Base-by-base conservation (phyloP, 2,329 filamentous ascomycete species). In the Alternaria hordeiaustralica region DNA sequence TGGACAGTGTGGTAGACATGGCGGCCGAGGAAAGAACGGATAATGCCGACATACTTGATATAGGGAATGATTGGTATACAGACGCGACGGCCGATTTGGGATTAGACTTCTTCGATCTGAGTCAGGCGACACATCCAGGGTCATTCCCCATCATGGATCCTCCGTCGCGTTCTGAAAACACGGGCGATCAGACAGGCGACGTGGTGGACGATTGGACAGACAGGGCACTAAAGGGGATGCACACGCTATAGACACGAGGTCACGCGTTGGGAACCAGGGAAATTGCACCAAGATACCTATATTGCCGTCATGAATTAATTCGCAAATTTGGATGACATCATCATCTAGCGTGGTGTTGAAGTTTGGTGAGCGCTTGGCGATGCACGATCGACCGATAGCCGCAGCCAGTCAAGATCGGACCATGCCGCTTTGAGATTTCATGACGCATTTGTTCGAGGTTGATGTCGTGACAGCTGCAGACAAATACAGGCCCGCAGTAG, bases 371-470 rank as follows among this genome's bases (percentile, higher is more conserved):
- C 46, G 57, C 53, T 63, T 49, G 33, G 45, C 61, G 57, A 41
- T 45, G 56, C 21, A 63, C 56, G 60, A 63, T 60, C 61, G 55
- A 58, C 58, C 62, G 62, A 58, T 60, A 58, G 30, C 56, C 56
- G 55, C 36, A 43, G 50, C 26, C 28, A 46, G 41, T 55, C 60
- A 21, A 64, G 61, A 60, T 62, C 62, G 54, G 61, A 44, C 63
- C 64, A 73, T 75, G 66, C 73, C 67, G 49, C 64, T 60, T 75
- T 71, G 55, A 69, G 67, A 55, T 57, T 65, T 74, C 71, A 77
- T 78, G 75, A 78, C 75, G 75, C 75, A 76, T 66, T 70, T 63
- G 43, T 70, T 72, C 57, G 53, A 50, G 43, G 63, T 56, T 61
- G 47, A 55, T 49, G 55, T 61, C 65, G 58, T 67, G 61, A 55